These are phyloP conservation scores for Orbilia quercus DNA, from an alignment of 2,329 filamentous ascomycete species.

Conservation along the genomic window DNA sequence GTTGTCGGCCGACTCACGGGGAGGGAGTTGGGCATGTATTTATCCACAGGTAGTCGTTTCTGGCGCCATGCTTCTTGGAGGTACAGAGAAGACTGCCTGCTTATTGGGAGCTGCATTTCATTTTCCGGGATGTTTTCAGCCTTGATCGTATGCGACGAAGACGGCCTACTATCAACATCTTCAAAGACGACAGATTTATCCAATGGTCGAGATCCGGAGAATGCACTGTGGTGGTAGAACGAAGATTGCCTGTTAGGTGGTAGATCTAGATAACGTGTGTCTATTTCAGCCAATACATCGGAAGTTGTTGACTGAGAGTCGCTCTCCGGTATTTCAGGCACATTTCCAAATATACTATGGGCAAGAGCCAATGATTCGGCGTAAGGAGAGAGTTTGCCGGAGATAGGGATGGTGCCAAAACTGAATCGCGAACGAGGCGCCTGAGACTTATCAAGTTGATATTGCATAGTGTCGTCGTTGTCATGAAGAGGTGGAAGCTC, in stretches of 20 bases:
- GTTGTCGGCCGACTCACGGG: slow-evolving; percentile 38
- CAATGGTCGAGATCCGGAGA: not conserved
- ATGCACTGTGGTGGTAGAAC: not conserved
- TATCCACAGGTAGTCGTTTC: not conserved
- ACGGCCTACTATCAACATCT: slow-evolving; percentile 43
- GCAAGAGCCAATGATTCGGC: slow-evolving; percentile 44
- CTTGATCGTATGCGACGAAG: slow-evolving; percentile 44
- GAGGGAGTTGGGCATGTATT: not conserved
- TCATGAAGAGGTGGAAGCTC: slow-evolving; percentile 19
- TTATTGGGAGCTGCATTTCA: slow-evolving; percentile 40
- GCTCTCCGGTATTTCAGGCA: slow-evolving; percentile 30
- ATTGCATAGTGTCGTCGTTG: not conserved
- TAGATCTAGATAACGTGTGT: not conserved
- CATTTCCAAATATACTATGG: slow-evolving; percentile 45
- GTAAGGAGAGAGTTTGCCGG: slow-evolving; percentile 31
- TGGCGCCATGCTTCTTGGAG: not conserved
- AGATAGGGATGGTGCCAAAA: slow-evolving; percentile 23
- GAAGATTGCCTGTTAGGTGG: slow-evolving; percentile 44
- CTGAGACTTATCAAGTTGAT: slow-evolving; percentile 11
- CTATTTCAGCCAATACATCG: not conserved
- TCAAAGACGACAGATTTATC: slow-evolving; percentile 13
- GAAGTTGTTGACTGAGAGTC: not conserved
- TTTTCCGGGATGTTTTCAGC: slow-evolving; percentile 4
- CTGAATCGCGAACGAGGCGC: slow-evolving; percentile 3
- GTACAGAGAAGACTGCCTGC: slow-evolving; percentile 50